phyloP scores from a whole-genome alignment of 2,329 filamentous ascomycete species.

The Bipolaris oryzae region DNA sequence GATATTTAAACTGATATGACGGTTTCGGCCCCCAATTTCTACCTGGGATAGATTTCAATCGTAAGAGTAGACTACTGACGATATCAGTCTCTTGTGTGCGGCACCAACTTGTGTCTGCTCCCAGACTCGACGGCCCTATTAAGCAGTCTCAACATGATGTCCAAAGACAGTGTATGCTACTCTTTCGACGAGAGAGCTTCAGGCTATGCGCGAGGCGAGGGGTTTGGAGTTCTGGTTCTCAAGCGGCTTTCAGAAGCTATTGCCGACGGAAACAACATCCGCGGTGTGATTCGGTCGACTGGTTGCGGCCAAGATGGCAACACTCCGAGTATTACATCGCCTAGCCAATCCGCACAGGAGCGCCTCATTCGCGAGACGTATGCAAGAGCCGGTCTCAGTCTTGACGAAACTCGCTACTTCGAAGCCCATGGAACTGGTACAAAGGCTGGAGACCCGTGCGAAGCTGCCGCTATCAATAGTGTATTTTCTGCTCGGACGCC shows the following conservation, averaged over 20 bases:
- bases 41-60: too few relatives aligned
- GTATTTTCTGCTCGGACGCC: conserved; percentile 24
- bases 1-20: background rate
- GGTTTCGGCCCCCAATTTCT: too few relatives aligned
- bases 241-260: conserved; percentile 27
- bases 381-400: conserved; percentile 42
- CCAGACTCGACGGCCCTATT: conserved; percentile 18
- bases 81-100: conserved; percentile 19
- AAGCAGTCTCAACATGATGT: conserved; percentile 29
- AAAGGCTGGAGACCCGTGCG: conserved; percentile 47
- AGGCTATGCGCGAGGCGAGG: conserved; percentile 69
- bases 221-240: conserved; percentile 48
- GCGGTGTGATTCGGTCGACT: conserved; percentile 35
- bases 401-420: conserved; percentile 30
- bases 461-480: conserved; percentile 23
- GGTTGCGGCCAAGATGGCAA: conserved; percentile 30
- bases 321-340: conserved; percentile 29
- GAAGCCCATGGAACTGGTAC: conserved; percentile 58
- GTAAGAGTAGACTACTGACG: background rate
- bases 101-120: conserved; percentile 20
- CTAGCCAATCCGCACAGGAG: conserved; percentile 53
- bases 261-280: conserved; percentile 34
- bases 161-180: conserved; percentile 36
- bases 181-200: conserved; percentile 60
- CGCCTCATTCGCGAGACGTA: conserved; percentile 43